Percentiles rank a stretch among this genome's conserved stretches.
Evolutionary conservation across 208 protist species (phyloP).

Genomic region (Leishmania braziliensis): DNA sequence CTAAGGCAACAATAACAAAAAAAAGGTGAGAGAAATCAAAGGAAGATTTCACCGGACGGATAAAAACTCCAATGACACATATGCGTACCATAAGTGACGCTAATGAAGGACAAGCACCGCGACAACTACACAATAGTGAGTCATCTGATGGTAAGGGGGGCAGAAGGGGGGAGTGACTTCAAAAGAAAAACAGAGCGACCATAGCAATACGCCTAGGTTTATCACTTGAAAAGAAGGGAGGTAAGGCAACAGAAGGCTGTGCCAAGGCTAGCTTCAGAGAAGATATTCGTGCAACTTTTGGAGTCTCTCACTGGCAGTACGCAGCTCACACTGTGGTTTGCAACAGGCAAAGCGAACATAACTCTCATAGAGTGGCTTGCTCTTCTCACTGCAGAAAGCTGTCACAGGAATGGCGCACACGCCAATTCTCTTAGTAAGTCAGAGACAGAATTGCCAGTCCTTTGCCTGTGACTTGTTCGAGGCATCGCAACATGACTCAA

Average conservation of each 20-base stretch:
- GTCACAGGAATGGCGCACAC: slow-evolving; percentile 87
- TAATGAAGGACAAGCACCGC: no score
- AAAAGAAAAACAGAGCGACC: background rate
- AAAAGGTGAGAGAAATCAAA: background rate
- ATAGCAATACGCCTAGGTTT: background rate
- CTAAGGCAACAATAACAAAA: background rate
- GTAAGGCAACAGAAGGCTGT: background rate
- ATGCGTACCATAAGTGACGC: background rate
- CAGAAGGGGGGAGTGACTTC: background rate
- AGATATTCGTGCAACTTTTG: slow-evolving; percentile 52
- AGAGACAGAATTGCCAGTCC: slow-evolving; percentile 91
- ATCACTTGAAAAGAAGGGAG: background rate
- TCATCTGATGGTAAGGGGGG: background rate
- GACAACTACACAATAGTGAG: background rate
- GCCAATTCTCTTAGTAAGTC: slow-evolving; percentile 84
- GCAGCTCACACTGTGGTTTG: slow-evolving; percentile 76
- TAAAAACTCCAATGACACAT: background rate
- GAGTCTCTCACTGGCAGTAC: slow-evolving; percentile 50
- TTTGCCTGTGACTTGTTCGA: slow-evolving; percentile 44
- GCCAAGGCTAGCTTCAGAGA: background rate
- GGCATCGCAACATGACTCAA: slow-evolving; percentile 88
- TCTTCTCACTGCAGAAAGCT: slow-evolving; percentile 72
- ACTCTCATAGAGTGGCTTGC: slow-evolving; percentile 54
- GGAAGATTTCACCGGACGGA: background rate
- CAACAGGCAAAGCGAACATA: slow-evolving; percentile 91